Base-by-base conservation (phyloP, 805 yeast genomes). In the Cyberlindnera maritima region DNA sequence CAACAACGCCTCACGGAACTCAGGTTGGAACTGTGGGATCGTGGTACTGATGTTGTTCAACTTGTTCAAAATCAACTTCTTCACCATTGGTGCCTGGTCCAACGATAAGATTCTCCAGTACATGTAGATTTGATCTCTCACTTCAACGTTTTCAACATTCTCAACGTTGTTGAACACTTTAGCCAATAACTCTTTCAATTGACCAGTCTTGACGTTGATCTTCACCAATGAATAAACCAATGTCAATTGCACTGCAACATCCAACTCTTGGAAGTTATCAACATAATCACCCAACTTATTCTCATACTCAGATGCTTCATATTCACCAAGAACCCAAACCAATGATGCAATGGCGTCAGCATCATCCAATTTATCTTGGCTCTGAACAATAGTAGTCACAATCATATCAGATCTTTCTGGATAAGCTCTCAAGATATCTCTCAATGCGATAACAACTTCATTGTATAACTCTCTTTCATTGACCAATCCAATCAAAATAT, bases 41-140 rank as follows among this genome's bases (percentile, higher is more conserved):
- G 90, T 83, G 2, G 88, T 76, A 37, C 80, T 77, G 48, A 94
- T 79, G 10, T 80, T 78, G 12, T 96, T 96, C 46, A 87, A 69
- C 50, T 76, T 77, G 11, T 80, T 72, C 48, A 83, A 66, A 25
- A 88, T 73, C 39, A 88, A 71, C 36, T 74, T 70, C 53, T 74
- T 58, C 9, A 70, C 70, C 7, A 58, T 58, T 2, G 70, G 60
- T 3, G 68, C 56, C 41, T 63, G 58, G 32, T 68, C 72, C 47
- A 68, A 48, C 1, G 90, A 84, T 42, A 86, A 67, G 40, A 87
- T 72, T 67, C 95, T 76, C 94, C 94, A 86, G 61, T 85, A 86
- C 36, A 86, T 70, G 62, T 77, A 86, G 1, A 92, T 90, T 69
- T 83, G 80, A 62, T 86, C 95, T 63, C 94, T 75, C 23, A 86